Base-by-base conservation (phyloP, 2,329 filamentous ascomycete genomes). In the Aspergillus ochraceus region DNA sequence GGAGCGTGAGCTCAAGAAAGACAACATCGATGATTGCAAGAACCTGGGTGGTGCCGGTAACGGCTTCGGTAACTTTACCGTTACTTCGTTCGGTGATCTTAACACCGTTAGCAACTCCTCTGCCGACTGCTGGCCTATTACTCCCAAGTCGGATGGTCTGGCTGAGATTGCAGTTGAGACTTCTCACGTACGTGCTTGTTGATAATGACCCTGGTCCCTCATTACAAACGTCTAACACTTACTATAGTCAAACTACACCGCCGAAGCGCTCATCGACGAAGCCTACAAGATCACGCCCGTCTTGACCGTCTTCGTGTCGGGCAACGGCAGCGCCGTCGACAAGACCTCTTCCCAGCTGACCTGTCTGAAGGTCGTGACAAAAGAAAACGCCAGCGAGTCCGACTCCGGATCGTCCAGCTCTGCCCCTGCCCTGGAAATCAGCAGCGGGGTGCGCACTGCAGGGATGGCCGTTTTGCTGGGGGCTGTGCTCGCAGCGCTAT, bases 201-300 rank as follows among this genome's bases (percentile, higher is more conserved):
- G n/a, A n/a, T n/a, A n/a, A 24, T 29, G 8, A 17, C 14, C 19
- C 2, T 52, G 22, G 22, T n/a, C 9, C 1, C 32, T 36, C 14
- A 6, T 12, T 36, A 32, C 26, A 17, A 17, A 36, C 3, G 1
- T 4, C 32, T 36, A 36, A 36, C 5, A 36, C 1, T 0, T 4
- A 1, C 4, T 36, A 36, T 6, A 64, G 64, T 42, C 53, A 2
- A 59, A 58, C 51, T 36, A 54, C 30, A 55, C 60, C 9, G 49
- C 30, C 8, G 12, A 47, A 3, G 57, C 36, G 5, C 42, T 61
- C 22, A 46, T 39, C 5, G 39, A 58, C 8, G 45, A 65, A 17
- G 54, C 57, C 19, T 66, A 62, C 36, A 61, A 61, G 30, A 64
- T 64, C 14, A 66, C 58, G 0, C 57, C 63, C 1, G 57, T 65